phyloP scores from a whole-genome alignment of 2,329 filamentous ascomycete species.

The Colletotrichum sp. region DNA sequence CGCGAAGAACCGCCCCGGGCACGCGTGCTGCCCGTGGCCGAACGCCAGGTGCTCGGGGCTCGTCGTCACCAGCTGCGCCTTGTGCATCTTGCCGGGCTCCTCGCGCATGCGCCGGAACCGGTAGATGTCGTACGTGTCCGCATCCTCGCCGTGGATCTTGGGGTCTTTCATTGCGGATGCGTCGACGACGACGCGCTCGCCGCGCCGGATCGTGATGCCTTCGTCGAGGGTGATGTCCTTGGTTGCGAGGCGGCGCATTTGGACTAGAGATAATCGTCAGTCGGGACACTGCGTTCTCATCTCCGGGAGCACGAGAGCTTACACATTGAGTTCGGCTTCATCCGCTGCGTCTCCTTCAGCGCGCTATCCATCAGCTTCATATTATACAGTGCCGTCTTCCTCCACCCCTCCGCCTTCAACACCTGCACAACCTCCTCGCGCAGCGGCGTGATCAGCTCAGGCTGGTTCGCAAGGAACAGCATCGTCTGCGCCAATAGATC shows the following conservation, averaged over 20 bases:
- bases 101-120: not conserved
- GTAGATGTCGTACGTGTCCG: not conserved
- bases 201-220: not conserved
- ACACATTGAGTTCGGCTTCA: not conserved
- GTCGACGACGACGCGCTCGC: not conserved
- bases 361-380: conserved; percentile 45
- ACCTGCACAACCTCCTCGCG: conserved; percentile 44
- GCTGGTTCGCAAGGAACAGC: conserved; percentile 40
- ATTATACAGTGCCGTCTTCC: conserved; percentile 38
- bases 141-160: not conserved
- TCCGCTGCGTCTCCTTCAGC: conserved; percentile 41
- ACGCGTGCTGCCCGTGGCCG: conserved; percentile 36
- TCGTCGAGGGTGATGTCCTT: not conserved
- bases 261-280: not conserved
- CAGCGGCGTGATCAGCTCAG: conserved; percentile 43
- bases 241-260: not conserved
- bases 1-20: not conserved
- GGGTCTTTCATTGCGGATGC: not conserved
- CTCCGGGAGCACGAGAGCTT: not conserved
- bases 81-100: not conserved
- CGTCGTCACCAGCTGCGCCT: conserved; percentile 45
- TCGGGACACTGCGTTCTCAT: too few species aligned
- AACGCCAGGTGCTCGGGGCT: conserved; percentile 38
- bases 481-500: conserved; percentile 38
- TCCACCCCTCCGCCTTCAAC: conserved; percentile 37